These are phyloP conservation scores for Coemansia sp. DNA, from an alignment of 192 early-diverging fungal species.

Conservation along the genomic window DNA sequence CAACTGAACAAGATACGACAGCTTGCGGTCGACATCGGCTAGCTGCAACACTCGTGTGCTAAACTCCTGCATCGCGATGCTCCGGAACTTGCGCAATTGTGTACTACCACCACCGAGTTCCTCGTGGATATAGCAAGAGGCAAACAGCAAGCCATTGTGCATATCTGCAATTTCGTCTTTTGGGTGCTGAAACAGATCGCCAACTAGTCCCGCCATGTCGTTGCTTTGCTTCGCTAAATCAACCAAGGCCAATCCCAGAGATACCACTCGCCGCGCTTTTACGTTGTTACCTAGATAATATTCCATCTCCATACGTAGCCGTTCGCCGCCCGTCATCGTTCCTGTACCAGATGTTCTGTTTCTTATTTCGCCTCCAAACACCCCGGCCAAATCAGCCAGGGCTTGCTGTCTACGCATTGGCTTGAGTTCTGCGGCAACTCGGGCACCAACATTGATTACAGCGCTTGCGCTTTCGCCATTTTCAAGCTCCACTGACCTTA, in stretches of 20 bases:
- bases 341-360: not conserved
- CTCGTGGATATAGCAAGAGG: not conserved
- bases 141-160: slow-evolving; percentile 6
- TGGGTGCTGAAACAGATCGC: not conserved
- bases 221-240: not conserved
- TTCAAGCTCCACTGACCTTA: not conserved
- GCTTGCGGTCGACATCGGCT: not conserved
- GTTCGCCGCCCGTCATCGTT: not conserved
- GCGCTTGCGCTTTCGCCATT: not conserved
- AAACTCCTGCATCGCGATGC: not conserved
- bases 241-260: not conserved
- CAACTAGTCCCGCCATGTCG: not conserved
- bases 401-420: not conserved
- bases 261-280: not conserved
- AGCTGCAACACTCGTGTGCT: not conserved
- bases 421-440: not conserved
- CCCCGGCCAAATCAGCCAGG: not conserved
- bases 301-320: not conserved
- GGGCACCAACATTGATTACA: not conserved
- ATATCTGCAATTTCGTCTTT: not conserved
- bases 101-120: not conserved
- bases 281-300: not conserved
- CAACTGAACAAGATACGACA: not conserved
- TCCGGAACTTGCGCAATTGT: slow-evolving; percentile 1
- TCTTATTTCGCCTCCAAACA: not conserved